Evolutionary conservation across 148 eudicot genomes (phyloP).

Genomic region (Silene conica): DNA sequence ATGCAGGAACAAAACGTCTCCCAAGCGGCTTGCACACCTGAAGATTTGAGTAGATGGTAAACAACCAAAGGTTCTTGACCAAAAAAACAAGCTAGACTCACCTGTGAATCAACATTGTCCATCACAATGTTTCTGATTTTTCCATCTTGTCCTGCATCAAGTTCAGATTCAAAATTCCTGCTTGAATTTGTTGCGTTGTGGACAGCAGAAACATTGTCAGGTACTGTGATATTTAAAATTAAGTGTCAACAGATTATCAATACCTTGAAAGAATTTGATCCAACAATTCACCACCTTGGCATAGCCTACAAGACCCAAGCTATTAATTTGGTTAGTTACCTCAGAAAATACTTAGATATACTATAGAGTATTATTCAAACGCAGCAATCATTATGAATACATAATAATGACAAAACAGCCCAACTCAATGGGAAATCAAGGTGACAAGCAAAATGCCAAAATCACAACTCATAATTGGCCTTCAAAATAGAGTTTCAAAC

Average conservation of each 20-base stretch:
- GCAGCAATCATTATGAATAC: not conserved
- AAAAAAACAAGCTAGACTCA: not conserved
- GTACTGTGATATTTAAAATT: constrained; percentile 25
- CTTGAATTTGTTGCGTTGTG: constrained; percentile 67
- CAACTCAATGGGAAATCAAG: not conserved
- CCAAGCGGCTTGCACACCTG: not conserved
- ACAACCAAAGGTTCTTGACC: not conserved
- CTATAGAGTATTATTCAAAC: not conserved
- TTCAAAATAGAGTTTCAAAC: no score
- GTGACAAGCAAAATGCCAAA: not conserved
- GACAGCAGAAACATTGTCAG: constrained; percentile 74
- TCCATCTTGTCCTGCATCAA: constrained; percentile 65
- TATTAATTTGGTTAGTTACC: constrained; percentile 3
- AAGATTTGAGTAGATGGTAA: not conserved
- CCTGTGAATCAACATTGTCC: constrained; percentile 64
- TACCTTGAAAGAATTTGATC: constrained; percentile 84
- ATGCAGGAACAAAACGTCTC: not conserved
- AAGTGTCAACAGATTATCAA: not conserved
- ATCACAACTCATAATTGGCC: no score
- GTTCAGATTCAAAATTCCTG: constrained; percentile 66
- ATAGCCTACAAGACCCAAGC: constrained; percentile 50
- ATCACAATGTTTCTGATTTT: constrained; percentile 69
- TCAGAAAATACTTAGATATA: not conserved
- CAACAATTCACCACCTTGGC: constrained; percentile 90
- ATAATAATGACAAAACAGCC: constrained; percentile 4